phyloP scores from a whole-genome alignment of 768 basidiomycete species.

The Russula emetica region DNA sequence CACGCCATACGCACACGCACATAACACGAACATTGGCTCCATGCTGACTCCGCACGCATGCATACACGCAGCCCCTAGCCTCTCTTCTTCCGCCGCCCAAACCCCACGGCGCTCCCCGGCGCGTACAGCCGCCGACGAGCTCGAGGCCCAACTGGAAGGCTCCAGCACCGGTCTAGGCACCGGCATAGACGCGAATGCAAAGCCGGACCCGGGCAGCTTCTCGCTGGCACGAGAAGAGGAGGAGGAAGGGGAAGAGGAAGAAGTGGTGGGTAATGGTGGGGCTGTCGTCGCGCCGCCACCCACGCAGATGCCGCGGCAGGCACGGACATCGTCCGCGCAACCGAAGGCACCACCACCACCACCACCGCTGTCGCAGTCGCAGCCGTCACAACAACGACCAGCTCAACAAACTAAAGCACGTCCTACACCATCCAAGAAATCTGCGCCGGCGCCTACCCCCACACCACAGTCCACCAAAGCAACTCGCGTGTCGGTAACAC shows the following conservation, averaged over 20 bases:
- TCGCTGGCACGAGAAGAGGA: not conserved
- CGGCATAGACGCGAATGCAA: conserved; percentile 35
- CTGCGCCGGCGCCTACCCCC: conserved; percentile 24
- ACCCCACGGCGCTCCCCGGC: conserved; percentile 11
- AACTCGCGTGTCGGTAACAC: conserved; percentile 1
- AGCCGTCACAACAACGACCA: not conserved
- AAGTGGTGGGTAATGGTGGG: not conserved
- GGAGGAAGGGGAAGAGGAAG: not conserved
- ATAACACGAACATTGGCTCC: not conserved
- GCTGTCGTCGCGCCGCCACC: not conserved
- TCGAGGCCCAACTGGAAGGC: conserved; percentile 31
- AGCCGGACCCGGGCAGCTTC: conserved; percentile 34
- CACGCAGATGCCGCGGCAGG: not conserved
- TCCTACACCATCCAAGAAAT: conserved; percentile 20
- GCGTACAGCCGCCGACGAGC: conserved; percentile 27
- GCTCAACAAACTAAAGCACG: conserved; percentile 7
- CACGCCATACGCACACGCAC: not conserved
- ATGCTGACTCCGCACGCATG: conserved; percentile 1
- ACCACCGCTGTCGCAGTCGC: not conserved
- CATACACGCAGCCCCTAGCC: conserved; percentile 1
- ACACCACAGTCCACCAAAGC: conserved; percentile 27
- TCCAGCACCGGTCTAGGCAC: conserved; percentile 9
- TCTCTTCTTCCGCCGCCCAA: conserved; percentile 11
- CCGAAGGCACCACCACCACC: conserved; percentile 2
- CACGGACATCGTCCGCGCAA: not conserved